Evolutionary conservation across 2,329 filamentous ascomycete genomes (phyloP).

Genomic region (Penicillium sp.): DNA sequence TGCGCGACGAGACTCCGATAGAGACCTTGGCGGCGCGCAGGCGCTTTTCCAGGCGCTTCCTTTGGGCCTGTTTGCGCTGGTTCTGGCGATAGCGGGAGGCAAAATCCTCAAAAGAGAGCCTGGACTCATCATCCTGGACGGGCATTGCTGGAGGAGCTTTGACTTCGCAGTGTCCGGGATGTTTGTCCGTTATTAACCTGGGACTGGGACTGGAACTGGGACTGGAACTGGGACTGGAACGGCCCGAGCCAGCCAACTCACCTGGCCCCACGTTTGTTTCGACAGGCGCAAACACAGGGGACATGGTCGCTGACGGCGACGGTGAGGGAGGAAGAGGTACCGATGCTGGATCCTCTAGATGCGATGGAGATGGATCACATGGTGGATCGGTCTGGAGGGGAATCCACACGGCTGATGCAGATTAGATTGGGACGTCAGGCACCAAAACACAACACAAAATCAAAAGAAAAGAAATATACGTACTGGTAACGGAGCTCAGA

Average conservation of each 20-base stretch:
- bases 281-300: conserved; percentile 16
- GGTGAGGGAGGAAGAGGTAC: conserved; percentile 23
- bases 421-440: conserved; percentile 24
- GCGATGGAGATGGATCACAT: conserved; percentile 34
- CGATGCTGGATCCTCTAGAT: conserved; percentile 23
- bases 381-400: conserved; percentile 30
- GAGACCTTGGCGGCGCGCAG: conserved; percentile 41
- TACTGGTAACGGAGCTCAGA: conserved; percentile 37
- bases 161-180: conserved; percentile 16
- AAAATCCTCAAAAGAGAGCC: conserved; percentile 44
- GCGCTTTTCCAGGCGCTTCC: conserved; percentile 38
- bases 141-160: conserved; percentile 8
- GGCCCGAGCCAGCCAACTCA: conserved; percentile 35
- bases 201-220: conserved; percentile 6
- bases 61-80: conserved; percentile 40
- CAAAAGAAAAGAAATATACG: conserved; percentile 13
- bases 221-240: conserved; percentile 24
- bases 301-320: conserved; percentile 19
- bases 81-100: conserved; percentile 41
- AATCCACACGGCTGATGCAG: conserved; percentile 29
- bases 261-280: conserved; percentile 25
- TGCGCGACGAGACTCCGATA: conserved; percentile 41
- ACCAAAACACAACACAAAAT: conserved; percentile 12
- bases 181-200: conserved; percentile 7
- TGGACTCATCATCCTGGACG: conserved; percentile 19